These are phyloP conservation scores for Calonectria pauciramosa DNA, from an alignment of 2,329 filamentous ascomycete species.

Conservation along the genomic window DNA sequence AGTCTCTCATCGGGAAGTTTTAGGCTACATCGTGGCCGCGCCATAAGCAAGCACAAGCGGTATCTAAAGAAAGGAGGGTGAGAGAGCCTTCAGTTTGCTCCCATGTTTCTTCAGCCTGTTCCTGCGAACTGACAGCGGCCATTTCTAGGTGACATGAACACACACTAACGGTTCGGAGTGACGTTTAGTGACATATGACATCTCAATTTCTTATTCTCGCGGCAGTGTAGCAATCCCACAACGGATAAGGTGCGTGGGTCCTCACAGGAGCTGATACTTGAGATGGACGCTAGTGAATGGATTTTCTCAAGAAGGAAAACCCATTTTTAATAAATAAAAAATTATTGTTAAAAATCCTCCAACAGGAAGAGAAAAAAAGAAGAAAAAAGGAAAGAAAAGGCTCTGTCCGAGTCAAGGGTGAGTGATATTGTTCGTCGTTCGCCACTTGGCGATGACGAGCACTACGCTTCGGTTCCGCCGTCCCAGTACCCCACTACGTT, in stretches of 20 bases:
- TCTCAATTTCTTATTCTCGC: neutral
- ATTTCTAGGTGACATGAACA: neutral
- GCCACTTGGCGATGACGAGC: slow-evolving; percentile 19
- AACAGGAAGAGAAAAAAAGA: neutral
- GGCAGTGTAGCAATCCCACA: neutral
- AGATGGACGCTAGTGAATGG: slow-evolving; percentile 1
- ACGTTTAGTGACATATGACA: neutral
- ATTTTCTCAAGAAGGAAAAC: neutral
- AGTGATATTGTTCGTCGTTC: slow-evolving; percentile 2
- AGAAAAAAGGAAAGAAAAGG: neutral
- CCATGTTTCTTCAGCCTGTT: neutral
- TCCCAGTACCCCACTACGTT: neutral
- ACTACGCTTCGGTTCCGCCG: slow-evolving; percentile 22
- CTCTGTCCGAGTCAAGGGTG: slow-evolving; percentile 10
- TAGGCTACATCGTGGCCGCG: neutral
- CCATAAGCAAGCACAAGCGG: neutral
- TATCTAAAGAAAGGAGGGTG: neutral
- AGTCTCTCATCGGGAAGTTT: neutral
- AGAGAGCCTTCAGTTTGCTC: slow-evolving; percentile 1
- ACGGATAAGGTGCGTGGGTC: neutral
- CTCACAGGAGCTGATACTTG: neutral
- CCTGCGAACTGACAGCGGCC: neutral
- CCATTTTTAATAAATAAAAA: neutral
- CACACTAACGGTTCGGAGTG: neutral
- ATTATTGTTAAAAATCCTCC: neutral